Percentiles rank a stretch among this genome's conserved stretches.
Conservation (phyloP, 352 stramenopile genomes). For the Phytophthora rubi region DNA sequence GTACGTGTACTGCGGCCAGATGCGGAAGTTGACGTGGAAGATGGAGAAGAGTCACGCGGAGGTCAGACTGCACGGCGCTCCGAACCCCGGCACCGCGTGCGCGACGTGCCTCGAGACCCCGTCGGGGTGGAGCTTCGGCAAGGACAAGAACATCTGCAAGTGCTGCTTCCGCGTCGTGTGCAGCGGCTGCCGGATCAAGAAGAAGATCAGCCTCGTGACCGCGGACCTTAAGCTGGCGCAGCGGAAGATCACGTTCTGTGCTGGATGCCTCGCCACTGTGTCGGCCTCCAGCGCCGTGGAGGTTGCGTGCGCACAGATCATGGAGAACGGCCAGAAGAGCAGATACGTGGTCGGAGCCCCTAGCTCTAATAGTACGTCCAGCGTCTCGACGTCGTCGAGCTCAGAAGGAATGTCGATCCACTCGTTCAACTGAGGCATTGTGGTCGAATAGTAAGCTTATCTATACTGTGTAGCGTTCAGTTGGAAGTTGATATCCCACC, state of each 20-base stretch:
- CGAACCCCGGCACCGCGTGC: conserved; percentile 21
- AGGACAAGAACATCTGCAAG: conserved; percentile 33
- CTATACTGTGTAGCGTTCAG: neutral
- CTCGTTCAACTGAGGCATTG: conserved; percentile 9
- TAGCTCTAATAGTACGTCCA: conserved; percentile 14
- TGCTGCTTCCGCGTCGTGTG: conserved; percentile 39
- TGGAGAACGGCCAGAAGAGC: conserved; percentile 22
- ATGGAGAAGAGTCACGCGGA: conserved; percentile 43
- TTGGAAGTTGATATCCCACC: neutral
- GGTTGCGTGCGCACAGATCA: conserved; percentile 27
- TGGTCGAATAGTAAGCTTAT: neutral
- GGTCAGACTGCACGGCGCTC: conserved; percentile 23
- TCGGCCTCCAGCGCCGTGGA: conserved; percentile 25
- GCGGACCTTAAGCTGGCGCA: conserved; percentile 32
- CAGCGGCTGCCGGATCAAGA: conserved; percentile 35
- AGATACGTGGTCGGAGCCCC: conserved; percentile 13
- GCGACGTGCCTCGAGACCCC: conserved; percentile 26
- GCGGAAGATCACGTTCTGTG: conserved; percentile 35
- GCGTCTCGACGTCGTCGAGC: conserved; percentile 26
- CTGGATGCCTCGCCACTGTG: conserved; percentile 28
- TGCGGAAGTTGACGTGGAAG: conserved; percentile 68
- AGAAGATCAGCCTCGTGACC: conserved; percentile 37
- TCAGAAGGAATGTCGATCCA: conserved; percentile 25
- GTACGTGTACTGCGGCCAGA: conserved; percentile 52
- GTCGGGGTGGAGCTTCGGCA: conserved; percentile 29